Conservation (phyloP, 495 filamentous ascomycete species). For the Cudoniella acicularis region DNA sequence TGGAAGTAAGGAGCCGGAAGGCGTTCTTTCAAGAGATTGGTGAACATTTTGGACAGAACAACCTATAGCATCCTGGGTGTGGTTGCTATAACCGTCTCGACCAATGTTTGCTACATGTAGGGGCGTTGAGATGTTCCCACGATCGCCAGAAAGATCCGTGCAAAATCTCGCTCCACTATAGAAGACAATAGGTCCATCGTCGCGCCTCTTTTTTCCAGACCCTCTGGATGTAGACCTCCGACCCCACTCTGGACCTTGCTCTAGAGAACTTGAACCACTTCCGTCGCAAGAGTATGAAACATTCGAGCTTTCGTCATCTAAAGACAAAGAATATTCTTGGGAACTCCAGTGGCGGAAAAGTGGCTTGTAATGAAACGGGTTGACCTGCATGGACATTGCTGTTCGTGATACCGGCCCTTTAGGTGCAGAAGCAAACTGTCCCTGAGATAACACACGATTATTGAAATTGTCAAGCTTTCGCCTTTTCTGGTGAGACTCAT, state of each 20-base stretch:
- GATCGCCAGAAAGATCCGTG: slow-evolving; percentile 70
- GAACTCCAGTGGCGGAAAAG: slow-evolving; percentile 50
- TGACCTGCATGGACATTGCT: neutral
- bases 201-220: slow-evolving; percentile 33
- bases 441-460: slow-evolving; percentile 6
- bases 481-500: slow-evolving; percentile 28
- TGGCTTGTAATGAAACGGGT: slow-evolving; percentile 58
- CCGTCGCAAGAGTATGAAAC: neutral
- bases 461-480: slow-evolving; percentile 24
- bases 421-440: slow-evolving; percentile 2
- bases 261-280: neutral
- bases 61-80: slow-evolving; percentile 22
- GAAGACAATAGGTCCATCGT: slow-evolving; percentile 74
- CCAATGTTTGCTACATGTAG: slow-evolving; percentile 36
- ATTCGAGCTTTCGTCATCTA: slow-evolving; percentile 27
- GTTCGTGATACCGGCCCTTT: neutral
- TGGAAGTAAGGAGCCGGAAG: slow-evolving; percentile 41
- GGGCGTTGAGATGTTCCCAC: slow-evolving; percentile 34
- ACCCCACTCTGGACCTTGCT: neutral
- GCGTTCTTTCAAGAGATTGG: slow-evolving; percentile 22
- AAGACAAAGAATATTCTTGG: slow-evolving; percentile 39
- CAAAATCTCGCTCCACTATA: slow-evolving; percentile 73
- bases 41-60: slow-evolving; percentile 1
- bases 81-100: slow-evolving; percentile 21
- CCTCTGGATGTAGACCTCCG: slow-evolving; percentile 29